Evolutionary conservation across 2,329 filamentous ascomycete species (phyloP).

Genomic region (Aspergillus transmontanensis): DNA sequence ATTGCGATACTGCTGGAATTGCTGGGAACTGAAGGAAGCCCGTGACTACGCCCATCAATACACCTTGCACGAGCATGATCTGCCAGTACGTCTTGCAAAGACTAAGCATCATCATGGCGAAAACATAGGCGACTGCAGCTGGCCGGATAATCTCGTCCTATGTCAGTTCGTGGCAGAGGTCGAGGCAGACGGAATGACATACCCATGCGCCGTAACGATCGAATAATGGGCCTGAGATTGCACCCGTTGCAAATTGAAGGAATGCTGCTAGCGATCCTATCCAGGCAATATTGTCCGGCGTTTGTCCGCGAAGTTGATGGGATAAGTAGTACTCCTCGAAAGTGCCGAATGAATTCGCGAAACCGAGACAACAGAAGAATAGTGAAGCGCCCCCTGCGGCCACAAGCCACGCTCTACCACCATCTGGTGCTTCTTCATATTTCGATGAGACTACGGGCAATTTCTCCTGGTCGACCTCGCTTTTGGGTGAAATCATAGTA

Average conservation of each 20-base stretch:
- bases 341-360: slow-evolving; percentile 50
- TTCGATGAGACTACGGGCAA: background rate
- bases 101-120: slow-evolving; percentile 66
- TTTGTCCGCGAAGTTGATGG: slow-evolving; percentile 43
- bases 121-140: slow-evolving; percentile 41
- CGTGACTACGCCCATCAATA: slow-evolving; percentile 29
- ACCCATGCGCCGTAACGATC: slow-evolving; percentile 27
- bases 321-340: slow-evolving; percentile 52
- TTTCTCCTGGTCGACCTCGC: background rate
- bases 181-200: slow-evolving; percentile 14
- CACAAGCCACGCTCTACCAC: slow-evolving; percentile 32
- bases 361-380: slow-evolving; percentile 47
- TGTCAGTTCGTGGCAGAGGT: background rate
- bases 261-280: slow-evolving; percentile 46
- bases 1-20: slow-evolving; percentile 50
- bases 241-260: slow-evolving; percentile 24
- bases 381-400: slow-evolving; percentile 25
- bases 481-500: background rate
- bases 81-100: slow-evolving; percentile 59
- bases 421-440: slow-evolving; percentile 35
- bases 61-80: slow-evolving; percentile 44
- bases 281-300: slow-evolving; percentile 48
- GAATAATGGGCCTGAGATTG: slow-evolving; percentile 27
- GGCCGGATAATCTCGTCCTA: slow-evolving; percentile 17
- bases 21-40: slow-evolving; percentile 50